phyloP scores from a whole-genome alignment of 495 filamentous ascomycete genomes.

The Lophiostoma macrostomum region DNA sequence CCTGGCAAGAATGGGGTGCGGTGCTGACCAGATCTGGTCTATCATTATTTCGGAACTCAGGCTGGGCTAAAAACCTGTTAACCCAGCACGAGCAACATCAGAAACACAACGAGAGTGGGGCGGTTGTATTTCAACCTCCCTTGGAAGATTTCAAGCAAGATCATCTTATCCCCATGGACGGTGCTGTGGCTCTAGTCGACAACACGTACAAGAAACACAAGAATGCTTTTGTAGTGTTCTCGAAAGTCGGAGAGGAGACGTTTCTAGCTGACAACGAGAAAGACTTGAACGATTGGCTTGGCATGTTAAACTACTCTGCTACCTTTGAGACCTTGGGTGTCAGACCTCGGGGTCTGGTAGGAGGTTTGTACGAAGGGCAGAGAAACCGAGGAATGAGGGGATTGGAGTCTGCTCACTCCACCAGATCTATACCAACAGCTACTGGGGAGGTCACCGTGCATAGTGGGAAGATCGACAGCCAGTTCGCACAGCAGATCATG shows the following conservation, averaged over 20 bases:
- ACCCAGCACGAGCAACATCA: constrained; percentile 78
- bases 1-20: constrained; percentile 98
- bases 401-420: constrained; percentile 51
- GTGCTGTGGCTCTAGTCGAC: constrained; percentile 86
- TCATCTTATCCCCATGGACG: constrained; percentile 83
- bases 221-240: constrained; percentile 85
- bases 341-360: constrained; percentile 80
- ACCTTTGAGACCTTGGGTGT: constrained; percentile 92
- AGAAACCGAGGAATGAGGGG: constrained; percentile 68
- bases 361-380: constrained; percentile 81
- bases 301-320: constrained; percentile 92
- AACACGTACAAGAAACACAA: constrained; percentile 92
- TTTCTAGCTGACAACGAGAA: constrained; percentile 83
- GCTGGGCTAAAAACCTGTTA: constrained; percentile 88
- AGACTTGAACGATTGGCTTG: constrained; percentile 97
- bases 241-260: constrained; percentile 80
- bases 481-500: constrained; percentile 80
- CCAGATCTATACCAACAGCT: constrained; percentile 60
- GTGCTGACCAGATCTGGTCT: constrained; percentile 91
- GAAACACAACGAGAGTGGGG: constrained; percentile 62
- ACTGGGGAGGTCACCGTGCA: constrained; percentile 67
- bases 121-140: constrained; percentile 85
- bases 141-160: constrained; percentile 90
- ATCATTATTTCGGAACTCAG: constrained; percentile 90
- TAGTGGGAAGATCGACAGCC: constrained; percentile 67